These are phyloP conservation scores for Fusarium agapanthi DNA, from an alignment of 2,329 filamentous ascomycete genomes.

Conservation along the genomic window DNA sequence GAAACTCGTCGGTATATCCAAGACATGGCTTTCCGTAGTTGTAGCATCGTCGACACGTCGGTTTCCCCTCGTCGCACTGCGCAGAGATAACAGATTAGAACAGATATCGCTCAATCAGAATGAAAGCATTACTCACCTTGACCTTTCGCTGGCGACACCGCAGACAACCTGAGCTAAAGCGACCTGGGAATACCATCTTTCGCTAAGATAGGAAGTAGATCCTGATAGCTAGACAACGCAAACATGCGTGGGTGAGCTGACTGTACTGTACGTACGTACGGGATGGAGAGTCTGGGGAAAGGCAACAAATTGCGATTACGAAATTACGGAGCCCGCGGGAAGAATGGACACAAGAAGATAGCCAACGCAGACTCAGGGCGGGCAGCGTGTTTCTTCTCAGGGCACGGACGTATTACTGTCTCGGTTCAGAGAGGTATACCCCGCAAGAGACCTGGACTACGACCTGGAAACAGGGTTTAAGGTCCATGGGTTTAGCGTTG, in stretches of 20 bases:
- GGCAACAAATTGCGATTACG: background rate
- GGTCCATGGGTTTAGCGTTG: background rate
- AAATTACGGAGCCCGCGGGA: background rate
- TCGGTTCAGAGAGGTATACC: background rate
- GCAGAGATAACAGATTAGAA: background rate
- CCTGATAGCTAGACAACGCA: background rate
- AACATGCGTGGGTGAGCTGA: background rate
- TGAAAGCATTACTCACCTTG: slow-evolving; percentile 37
- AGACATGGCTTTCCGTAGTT: slow-evolving; percentile 47
- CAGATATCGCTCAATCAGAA: background rate
- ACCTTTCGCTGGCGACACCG: slow-evolving; percentile 45
- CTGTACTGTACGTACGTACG: background rate
- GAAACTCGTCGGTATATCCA: slow-evolving; percentile 49
- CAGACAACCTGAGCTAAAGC: slow-evolving; percentile 43
- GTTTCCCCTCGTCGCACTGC: slow-evolving; percentile 46
- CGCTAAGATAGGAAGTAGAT: background rate
- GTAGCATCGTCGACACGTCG: slow-evolving; percentile 45
- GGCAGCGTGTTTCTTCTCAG: background rate
- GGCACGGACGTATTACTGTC: background rate
- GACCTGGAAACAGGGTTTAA: background rate
- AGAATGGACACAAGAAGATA: background rate
- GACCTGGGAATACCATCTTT: slow-evolving; percentile 45
- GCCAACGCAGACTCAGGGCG: background rate
- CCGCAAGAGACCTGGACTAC: background rate
- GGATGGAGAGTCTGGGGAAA: slow-evolving; percentile 8